These are phyloP conservation scores for Fusarium equiseti DNA, from an alignment of 2,329 filamentous ascomycete species.

Conservation along the genomic window DNA sequence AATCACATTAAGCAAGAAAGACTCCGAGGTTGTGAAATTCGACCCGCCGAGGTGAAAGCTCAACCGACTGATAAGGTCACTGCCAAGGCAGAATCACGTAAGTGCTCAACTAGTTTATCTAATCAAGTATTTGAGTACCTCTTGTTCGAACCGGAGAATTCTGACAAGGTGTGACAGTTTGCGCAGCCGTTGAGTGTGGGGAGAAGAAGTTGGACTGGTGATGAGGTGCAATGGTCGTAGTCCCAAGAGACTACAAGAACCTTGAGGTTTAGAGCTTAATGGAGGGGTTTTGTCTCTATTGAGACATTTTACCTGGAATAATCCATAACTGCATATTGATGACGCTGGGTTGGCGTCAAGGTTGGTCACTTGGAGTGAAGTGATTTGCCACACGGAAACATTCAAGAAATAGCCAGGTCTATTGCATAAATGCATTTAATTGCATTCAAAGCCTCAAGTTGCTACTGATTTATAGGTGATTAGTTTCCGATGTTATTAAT, in stretches of 20 bases:
- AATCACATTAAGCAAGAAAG: constrained; percentile 5
- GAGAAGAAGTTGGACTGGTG: constrained; percentile 5
- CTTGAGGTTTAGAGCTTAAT: too few species aligned
- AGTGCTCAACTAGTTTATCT: not conserved
- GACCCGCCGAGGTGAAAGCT: constrained; percentile 5
- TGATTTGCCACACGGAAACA: not conserved
- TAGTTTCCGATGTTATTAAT: too few species aligned
- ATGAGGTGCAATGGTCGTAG: not conserved
- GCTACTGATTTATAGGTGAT: too few species aligned
- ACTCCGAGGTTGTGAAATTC: not conserved
- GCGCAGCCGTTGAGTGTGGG: constrained; percentile 1
- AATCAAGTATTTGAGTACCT: not conserved
- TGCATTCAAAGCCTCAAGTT: too few species aligned
- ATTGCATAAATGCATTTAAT: not conserved
- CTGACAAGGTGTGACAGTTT: not conserved
- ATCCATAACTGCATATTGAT: not conserved
- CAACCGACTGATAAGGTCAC: not conserved
- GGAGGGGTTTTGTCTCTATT: not conserved
- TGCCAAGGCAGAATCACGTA: constrained; percentile 2
- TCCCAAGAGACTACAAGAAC: not conserved
- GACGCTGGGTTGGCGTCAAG: not conserved
- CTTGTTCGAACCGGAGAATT: not conserved
- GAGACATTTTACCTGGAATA: not conserved
- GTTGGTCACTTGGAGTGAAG: not conserved
- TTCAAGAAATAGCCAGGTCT: not conserved